phyloP scores from a whole-genome alignment of 371 early-diverging fungal species.

The Phascolomyces articulosus region DNA sequence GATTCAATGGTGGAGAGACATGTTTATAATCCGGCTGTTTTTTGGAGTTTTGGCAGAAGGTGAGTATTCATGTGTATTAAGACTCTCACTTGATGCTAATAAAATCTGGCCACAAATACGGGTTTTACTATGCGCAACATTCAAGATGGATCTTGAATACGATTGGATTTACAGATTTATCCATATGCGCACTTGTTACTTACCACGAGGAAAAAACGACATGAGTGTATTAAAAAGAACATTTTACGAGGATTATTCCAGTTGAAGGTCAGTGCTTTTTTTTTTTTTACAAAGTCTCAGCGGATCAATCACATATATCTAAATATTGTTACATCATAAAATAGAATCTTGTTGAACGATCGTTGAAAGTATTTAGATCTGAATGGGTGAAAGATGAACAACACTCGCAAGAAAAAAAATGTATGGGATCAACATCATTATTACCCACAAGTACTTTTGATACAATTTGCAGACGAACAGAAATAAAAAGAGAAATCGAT shows the following conservation, averaged over 20 bases:
- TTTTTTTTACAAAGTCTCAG: too few species aligned
- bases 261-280: not conserved
- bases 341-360: too few species aligned
- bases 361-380: too few species aligned
- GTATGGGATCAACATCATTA: too few species aligned
- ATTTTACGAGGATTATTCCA: not conserved
- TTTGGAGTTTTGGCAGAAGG: conserved; percentile 1
- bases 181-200: not conserved
- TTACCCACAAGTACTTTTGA: too few species aligned
- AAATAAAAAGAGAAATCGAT: too few species aligned
- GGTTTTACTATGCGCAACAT: conserved; percentile 1
- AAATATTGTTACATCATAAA: too few species aligned
- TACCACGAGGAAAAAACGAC: not conserved
- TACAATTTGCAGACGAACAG: too few species aligned
- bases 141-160: not conserved
- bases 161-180: not conserved
- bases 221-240: not conserved
- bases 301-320: too few species aligned
- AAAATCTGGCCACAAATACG: not conserved
- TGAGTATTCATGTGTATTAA: not conserved
- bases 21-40: not conserved
- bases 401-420: too few species aligned
- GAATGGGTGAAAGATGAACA: too few species aligned
- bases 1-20: not conserved
- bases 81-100: not conserved